phyloP scores from a whole-genome alignment of 306 rosid genomes.

The Fagus sylvatica region DNA sequence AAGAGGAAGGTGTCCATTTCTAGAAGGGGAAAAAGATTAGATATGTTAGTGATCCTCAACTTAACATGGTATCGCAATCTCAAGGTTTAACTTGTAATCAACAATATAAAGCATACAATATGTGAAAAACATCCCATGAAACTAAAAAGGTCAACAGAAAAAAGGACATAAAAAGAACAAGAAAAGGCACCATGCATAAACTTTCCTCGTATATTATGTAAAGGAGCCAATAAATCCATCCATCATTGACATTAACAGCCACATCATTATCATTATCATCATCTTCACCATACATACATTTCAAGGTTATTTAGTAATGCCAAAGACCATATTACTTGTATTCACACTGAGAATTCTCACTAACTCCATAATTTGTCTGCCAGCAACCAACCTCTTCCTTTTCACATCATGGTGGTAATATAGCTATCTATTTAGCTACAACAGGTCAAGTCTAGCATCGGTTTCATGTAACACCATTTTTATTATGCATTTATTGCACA shows the following conservation, averaged over 20 bases:
- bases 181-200: not conserved
- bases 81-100: not conserved
- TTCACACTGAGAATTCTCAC: not conserved
- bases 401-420: too few relatives aligned
- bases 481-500: too few relatives aligned
- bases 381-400: too few relatives aligned
- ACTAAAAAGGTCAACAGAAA: not conserved
- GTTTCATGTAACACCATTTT: too few relatives aligned
- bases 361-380: too few relatives aligned
- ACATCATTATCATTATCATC: not conserved
- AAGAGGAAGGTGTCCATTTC: slow-evolving; percentile 74
- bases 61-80: not conserved
- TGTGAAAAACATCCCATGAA: not conserved
- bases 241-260: not conserved
- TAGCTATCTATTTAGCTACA: too few relatives aligned
- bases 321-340: not conserved
- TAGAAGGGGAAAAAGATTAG: not conserved
- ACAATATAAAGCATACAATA: not conserved
- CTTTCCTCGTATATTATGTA: not conserved
- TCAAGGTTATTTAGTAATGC: not conserved
- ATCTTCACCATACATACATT: not conserved
- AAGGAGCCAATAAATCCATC: not conserved
- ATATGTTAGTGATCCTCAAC: slow-evolving; percentile 10
- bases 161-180: not conserved
- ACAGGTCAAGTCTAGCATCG: too few relatives aligned